Evolutionary conservation across 108 stramenopile genomes (phyloP), one percentile per base, ranked within the genome.

Genomic region (Fistulifera solaris): DNA sequence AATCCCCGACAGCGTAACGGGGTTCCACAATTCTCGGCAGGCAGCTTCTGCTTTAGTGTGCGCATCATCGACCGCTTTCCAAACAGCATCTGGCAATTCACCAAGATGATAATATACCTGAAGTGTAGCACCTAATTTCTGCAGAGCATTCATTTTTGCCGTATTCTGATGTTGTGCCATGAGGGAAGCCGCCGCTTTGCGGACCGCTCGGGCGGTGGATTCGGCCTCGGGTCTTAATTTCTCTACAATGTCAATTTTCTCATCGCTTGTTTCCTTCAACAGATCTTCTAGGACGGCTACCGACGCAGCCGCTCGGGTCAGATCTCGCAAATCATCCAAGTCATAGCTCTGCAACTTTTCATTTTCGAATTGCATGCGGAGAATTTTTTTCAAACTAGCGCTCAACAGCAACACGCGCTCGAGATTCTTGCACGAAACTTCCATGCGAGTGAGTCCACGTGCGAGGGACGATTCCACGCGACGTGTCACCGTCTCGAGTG

Each of bases 101-200:
- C 85, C 83, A 22, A 90, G 49, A 60, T 86, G 85, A 57, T 63
- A 90, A 52, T 90, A 90, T 4, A 90, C 89, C 65, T 90, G 89
- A 13, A 90, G 64, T 16, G 85, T 90, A 0, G 79, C 78, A 27
- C 89, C 89, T 6, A 45, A 21, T 45, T 45, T 45, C 44, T 17
- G 44, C 47, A 90, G 57, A 31, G 62, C 35, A 56, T 76, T 27
- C 47, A 70, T 27, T 56, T 68, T 42, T 42, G 61, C 51, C 1
- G 68, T 54, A 25, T 70, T 67, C 84, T 0, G 77, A 78, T 38
- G 66, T 56, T 14, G 81, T 71, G 0, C 85, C 89, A 17, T 67
- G 68, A 15, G 56, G 38, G 14, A 65, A 61, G 16, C 62, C 51
- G 14, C 57, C 39, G 22, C 64, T 62, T 16, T 44, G 63, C 17